Evolutionary conservation across 2,329 filamentous ascomycete species (phyloP).

Genomic region (Clonostachys chloroleuca): DNA sequence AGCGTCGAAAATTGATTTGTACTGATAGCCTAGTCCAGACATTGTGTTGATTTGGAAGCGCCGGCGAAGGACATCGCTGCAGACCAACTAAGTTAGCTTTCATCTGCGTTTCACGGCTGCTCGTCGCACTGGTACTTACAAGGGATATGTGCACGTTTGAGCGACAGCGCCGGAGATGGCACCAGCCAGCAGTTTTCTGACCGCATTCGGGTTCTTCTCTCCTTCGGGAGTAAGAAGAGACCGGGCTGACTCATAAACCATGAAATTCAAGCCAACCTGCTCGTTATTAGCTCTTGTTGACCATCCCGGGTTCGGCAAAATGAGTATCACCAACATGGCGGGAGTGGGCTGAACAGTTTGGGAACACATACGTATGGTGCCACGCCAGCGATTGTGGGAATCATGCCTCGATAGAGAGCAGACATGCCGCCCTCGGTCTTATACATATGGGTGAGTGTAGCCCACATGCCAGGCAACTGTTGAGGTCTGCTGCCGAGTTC

Average conservation of each 20-base stretch:
- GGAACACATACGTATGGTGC: conserved; percentile 76
- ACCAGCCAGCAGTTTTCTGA: conserved; percentile 81
- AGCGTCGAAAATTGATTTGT: conserved; percentile 82
- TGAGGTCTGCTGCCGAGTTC: conserved; percentile 60
- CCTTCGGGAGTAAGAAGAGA: conserved; percentile 83
- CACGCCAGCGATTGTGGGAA: conserved; percentile 91
- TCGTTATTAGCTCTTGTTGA: conserved; percentile 6
- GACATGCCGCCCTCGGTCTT: conserved; percentile 79
- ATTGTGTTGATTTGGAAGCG: conserved; percentile 99
- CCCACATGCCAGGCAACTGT: conserved; percentile 88
- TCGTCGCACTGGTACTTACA: conserved; percentile 53
- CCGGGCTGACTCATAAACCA: conserved; percentile 91
- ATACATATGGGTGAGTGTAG: conserved; percentile 80
- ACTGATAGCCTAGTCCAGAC: conserved; percentile 96
- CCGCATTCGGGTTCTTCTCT: conserved; percentile 73
- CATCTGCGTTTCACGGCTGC: too few relatives aligned
- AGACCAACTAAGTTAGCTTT: not conserved
- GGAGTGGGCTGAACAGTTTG: not conserved
- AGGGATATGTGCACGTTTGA: conserved; percentile 97
- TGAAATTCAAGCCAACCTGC: conserved; percentile 93
- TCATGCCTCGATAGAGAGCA: conserved; percentile 89
- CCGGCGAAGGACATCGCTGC: conserved; percentile 82
- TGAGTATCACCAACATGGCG: conserved; percentile 1
- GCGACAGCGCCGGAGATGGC: conserved; percentile 95
- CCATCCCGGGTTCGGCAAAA: conserved; percentile 1